Conservation (phyloP, 139 green algal genomes). For the Gonium pectorale region DNA sequence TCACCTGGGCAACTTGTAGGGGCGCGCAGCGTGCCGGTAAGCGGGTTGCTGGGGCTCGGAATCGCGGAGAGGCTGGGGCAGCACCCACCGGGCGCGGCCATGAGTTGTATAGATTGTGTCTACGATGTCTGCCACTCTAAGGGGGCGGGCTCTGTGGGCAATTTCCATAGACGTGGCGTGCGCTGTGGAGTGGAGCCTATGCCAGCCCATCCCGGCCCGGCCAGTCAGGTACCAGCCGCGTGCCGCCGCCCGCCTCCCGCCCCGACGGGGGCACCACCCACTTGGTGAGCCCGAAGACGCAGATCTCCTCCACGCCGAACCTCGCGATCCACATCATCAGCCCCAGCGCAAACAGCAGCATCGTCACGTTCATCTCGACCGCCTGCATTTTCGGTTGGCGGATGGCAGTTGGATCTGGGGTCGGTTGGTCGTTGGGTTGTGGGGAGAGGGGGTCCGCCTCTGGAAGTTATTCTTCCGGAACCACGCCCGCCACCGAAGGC, state of each 20-base stretch:
- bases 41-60: no score
- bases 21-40: no score
- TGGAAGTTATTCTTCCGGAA: neutral
- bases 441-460: neutral
- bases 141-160: no score
- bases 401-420: no score
- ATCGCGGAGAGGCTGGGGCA: no score
- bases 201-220: no score
- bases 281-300: neutral
- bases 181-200: no score
- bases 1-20: no score
- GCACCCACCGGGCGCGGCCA: no score
- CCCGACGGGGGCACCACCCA: no score
- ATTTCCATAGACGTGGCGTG: no score
- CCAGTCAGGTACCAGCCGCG: neutral
- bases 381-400: neutral
- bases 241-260: neutral
- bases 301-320: constrained; percentile 15
- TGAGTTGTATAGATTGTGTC: neutral
- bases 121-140: no score
- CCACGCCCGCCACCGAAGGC: neutral
- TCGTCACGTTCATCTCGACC: constrained; percentile 22
- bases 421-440: neutral
- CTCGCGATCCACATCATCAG: constrained; percentile 13
- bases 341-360: constrained; percentile 26